Conservation (phyloP, 1,139 yeast species). For the Kodamaea derodonti region DNA sequence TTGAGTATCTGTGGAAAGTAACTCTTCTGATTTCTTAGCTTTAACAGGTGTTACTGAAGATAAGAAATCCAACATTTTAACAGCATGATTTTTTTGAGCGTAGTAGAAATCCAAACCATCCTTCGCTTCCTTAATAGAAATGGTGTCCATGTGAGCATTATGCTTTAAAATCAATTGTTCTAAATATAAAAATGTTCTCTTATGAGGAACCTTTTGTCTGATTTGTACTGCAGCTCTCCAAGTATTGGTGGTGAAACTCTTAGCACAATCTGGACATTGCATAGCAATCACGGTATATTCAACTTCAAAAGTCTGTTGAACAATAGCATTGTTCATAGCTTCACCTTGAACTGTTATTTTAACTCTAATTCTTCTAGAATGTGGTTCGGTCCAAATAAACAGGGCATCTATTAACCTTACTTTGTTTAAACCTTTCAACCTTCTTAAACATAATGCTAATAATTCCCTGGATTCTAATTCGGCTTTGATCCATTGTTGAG, state of each 20-base stretch:
- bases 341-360: slow-evolving; percentile 96
- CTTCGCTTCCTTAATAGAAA: slow-evolving; percentile 84
- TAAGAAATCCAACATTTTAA: slow-evolving; percentile 88
- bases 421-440: slow-evolving; percentile 83
- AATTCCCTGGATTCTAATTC: slow-evolving; percentile 90
- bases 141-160: slow-evolving; percentile 92
- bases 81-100: slow-evolving; percentile 85
- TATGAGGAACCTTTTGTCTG: slow-evolving; percentile 95
- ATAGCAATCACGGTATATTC: slow-evolving; percentile 91
- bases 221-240: slow-evolving; percentile 98
- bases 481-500: slow-evolving; percentile 88
- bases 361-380: slow-evolving; percentile 87
- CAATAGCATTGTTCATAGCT: slow-evolving; percentile 85
- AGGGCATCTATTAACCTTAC: slow-evolving; percentile 91
- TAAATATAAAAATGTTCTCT: slow-evolving; percentile 89
- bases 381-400: slow-evolving; percentile 99
- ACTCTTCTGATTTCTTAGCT: slow-evolving; percentile 82
- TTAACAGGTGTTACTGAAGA: slow-evolving; percentile 85
- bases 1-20: slow-evolving; percentile 88
- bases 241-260: slow-evolving; percentile 89
- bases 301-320: slow-evolving; percentile 94
- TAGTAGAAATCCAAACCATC: slow-evolving; percentile 96
- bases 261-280: slow-evolving; percentile 99
- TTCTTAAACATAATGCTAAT: slow-evolving; percentile 81
- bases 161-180: slow-evolving; percentile 93